Evolutionary conservation across 2,329 filamentous ascomycete species (phyloP), one percentile per base, ranked within the genome.

Genomic region (Beauveria scarabaeidicola): DNA sequence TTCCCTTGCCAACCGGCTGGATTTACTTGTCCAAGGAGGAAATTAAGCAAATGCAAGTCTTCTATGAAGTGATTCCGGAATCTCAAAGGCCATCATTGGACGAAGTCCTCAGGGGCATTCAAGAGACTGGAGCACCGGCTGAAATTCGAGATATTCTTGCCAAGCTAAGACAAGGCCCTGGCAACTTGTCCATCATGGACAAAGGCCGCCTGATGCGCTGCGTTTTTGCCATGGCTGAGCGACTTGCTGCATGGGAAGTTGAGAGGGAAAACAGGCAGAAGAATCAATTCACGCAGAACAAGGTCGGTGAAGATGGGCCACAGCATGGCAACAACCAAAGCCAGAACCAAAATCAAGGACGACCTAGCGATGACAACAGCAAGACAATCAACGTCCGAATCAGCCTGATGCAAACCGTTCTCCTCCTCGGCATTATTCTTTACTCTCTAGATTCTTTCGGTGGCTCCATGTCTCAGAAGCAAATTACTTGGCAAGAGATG

Each of bases 401-500:
- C 47, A 72, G 73, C 52, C 68, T 68, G 21, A 59, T 74, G 2
- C 72, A 74, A 56, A 73, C 72, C 36, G 69, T 66, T 60, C 63
- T 73, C 19, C 64, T 76, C 10, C 75, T 76, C 29, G 79, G 77
- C 62, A 75, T 93, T 60, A 81, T 90, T 27, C 73, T 76, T 8
- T 79, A 75, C 64, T 75, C 76, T 47, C 66, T 81, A 8, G 75
- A 74, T 36, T 67, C 68, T 9, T 65, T 75, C 55, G 69, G 70
- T 65, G 74, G 74, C 63, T 65, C 77, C 27, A 75, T 78, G 63
- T 73, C 74, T 4, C 76, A 79, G 64, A 74, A 75, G 68, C 93
- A 99, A 70, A 97, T 99, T 61, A 97, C 94, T 59, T 99, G 91
- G 90, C 92, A 99, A 75, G 94, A 99, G 75, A 90, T 99, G 76